Percentiles rank a stretch among this genome's conserved stretches.
These are phyloP conservation scores for Rhizopus arrhizus DNA, from an alignment of 371 early-diverging fungal genomes.

Conservation along the genomic window DNA sequence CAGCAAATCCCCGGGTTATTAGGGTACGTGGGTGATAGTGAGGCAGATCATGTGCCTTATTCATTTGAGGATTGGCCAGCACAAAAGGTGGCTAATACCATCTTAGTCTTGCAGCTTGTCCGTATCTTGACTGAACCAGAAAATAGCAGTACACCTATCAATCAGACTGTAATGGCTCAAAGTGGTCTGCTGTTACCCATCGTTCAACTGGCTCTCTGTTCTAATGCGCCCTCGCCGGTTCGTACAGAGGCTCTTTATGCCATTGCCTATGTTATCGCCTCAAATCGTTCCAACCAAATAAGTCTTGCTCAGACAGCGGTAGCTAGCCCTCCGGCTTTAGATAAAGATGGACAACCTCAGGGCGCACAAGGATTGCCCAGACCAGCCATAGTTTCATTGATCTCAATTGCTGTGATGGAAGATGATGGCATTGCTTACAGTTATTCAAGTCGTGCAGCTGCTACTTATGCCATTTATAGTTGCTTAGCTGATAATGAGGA, in stretches of 20 bases:
- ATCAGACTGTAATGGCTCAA: conserved; percentile 87
- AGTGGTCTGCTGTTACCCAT: conserved; percentile 73
- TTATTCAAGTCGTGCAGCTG: conserved; percentile 72
- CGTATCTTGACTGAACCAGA: conserved; percentile 88
- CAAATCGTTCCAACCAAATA: conserved; percentile 75
- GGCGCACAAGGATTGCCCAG: conserved; percentile 40
- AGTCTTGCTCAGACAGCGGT: conserved; percentile 63
- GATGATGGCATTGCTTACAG: conserved; percentile 52
- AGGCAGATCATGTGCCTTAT: conserved; percentile 57
- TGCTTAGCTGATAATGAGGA: conserved; percentile 81
- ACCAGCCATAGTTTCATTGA: conserved; percentile 64
- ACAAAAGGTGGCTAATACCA: conserved; percentile 85
- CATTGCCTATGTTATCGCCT: conserved; percentile 81
- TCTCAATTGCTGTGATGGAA: conserved; percentile 58
- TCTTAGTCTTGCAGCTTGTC: conserved; percentile 79
- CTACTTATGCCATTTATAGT: conserved; percentile 72
- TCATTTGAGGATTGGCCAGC: conserved; percentile 64
- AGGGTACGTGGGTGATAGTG: conserved; percentile 63
- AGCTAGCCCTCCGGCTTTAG: conserved; percentile 38
- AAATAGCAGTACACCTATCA: conserved; percentile 80
- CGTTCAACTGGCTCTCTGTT: conserved; percentile 63
- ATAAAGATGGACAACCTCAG: conserved; percentile 29
- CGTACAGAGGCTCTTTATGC: conserved; percentile 79
- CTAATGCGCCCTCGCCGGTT: conserved; percentile 63
- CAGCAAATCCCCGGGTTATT: conserved; percentile 78